Conservation (phyloP, 2,329 filamentous ascomycete species). For the Tympanopsis confertula region DNA sequence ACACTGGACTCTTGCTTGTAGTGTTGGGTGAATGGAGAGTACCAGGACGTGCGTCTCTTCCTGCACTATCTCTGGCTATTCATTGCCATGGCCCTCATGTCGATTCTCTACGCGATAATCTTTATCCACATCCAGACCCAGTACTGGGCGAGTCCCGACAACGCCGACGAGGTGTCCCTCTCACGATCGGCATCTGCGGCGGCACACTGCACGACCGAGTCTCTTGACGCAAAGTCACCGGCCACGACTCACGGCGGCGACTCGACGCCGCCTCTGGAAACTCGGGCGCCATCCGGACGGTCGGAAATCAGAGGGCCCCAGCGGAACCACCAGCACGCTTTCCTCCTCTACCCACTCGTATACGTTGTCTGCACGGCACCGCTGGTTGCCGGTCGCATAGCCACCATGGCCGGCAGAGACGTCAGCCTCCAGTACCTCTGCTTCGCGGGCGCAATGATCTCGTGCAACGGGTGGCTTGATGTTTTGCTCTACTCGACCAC, state of each 20-base stretch:
- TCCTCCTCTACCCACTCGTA: slow-evolving; percentile 58
- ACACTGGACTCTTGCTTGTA: slow-evolving; percentile 7
- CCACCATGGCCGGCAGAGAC: slow-evolving; percentile 40
- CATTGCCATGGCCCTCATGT: slow-evolving; percentile 22
- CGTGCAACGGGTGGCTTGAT: slow-evolving; percentile 42
- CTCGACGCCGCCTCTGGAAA: neutral
- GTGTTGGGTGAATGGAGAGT: slow-evolving; percentile 53
- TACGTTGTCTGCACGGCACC: slow-evolving; percentile 61
- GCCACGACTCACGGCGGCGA: too few species aligned
- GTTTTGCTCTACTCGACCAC: slow-evolving; percentile 40
- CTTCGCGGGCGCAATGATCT: slow-evolving; percentile 46
- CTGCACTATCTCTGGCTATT: slow-evolving; percentile 58
- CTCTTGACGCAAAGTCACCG: too few species aligned
- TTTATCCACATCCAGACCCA: slow-evolving; percentile 26
- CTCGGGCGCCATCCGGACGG: neutral
- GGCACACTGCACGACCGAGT: too few species aligned
- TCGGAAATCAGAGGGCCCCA: neutral
- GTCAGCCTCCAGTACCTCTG: slow-evolving; percentile 43
- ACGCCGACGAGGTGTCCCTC: too few species aligned
- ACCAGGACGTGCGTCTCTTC: slow-evolving; percentile 40
- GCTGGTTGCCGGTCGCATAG: slow-evolving; percentile 51
- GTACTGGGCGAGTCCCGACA: too few species aligned
- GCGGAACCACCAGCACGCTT: slow-evolving; percentile 32
- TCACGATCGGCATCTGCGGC: too few species aligned
- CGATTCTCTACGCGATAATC: slow-evolving; percentile 25